These are phyloP conservation scores for Lactarius sp. DNA, from an alignment of 768 basidiomycete genomes.

Conservation along the genomic window DNA sequence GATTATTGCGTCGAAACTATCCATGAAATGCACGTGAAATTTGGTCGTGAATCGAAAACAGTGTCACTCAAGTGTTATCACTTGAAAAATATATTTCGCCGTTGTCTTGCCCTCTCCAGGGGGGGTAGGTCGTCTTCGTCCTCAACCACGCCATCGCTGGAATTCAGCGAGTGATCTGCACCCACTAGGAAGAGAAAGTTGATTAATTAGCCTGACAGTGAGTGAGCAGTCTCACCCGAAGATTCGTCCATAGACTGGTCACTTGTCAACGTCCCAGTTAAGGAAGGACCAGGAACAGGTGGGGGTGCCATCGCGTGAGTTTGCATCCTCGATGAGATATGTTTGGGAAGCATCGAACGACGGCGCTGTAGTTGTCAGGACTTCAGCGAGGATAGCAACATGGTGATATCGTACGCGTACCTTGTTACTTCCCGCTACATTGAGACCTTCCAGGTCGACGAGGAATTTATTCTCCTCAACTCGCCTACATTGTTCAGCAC, in stretches of 20 bases:
- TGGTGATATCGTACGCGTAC: constrained; percentile 34
- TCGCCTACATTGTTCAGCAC: constrained; percentile 58
- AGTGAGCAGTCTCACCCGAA: constrained; percentile 3
- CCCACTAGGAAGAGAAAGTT: background rate
- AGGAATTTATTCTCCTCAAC: constrained; percentile 64
- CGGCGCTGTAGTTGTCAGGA: constrained; percentile 48
- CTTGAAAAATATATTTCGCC: constrained; percentile 35
- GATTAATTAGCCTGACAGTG: background rate
- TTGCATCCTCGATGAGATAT: constrained; percentile 32
- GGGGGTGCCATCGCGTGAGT: constrained; percentile 1
- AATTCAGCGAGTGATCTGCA: constrained; percentile 17
- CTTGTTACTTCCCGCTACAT: constrained; percentile 60
- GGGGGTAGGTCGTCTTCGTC: constrained; percentile 61
- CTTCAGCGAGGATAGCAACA: constrained; percentile 1
- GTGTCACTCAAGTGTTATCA: background rate
- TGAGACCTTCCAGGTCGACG: constrained; percentile 53
- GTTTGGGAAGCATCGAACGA: constrained; percentile 66
- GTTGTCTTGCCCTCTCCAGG: constrained; percentile 60
- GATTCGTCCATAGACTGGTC: constrained; percentile 25
- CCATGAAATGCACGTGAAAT: constrained; percentile 6
- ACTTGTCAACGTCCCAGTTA: constrained; percentile 11
- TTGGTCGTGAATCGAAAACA: constrained; percentile 2
- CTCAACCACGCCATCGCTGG: constrained; percentile 25
- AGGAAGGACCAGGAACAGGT: constrained; percentile 5
- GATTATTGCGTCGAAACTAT: constrained; percentile 3